A percentile compares a stretch with the other conserved stretches of the same genome.
Conservation (phyloP, 2,329 filamentous ascomycete species). For the Cordyceps pruinosa region DNA sequence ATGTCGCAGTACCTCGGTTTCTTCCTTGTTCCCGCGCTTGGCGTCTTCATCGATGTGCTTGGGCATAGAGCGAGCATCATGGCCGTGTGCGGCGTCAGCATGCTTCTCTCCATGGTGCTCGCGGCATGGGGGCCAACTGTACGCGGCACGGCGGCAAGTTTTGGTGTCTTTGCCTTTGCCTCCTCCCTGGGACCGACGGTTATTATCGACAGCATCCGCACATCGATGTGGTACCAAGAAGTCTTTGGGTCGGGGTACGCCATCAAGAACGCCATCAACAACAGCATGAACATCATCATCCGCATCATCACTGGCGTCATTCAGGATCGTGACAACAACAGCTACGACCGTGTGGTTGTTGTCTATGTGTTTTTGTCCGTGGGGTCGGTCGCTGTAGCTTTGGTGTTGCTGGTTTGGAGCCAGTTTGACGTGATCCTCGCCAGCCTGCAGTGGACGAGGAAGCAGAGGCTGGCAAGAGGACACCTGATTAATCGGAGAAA, state of each 20-base stretch:
- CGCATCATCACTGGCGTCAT: constrained; percentile 50
- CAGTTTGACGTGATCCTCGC: constrained; percentile 36
- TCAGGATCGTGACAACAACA: constrained; percentile 50
- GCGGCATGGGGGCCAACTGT: constrained; percentile 43
- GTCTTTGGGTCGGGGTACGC: constrained; percentile 55
- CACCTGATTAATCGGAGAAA: constrained; percentile 37
- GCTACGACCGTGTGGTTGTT: constrained; percentile 47
- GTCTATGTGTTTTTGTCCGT: constrained; percentile 49
- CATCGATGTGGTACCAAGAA: constrained; percentile 51
- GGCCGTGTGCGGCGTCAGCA: constrained; percentile 43
- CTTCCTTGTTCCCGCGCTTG: constrained; percentile 50
- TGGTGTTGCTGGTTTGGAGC: constrained; percentile 32
- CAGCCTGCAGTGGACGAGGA: constrained; percentile 51
- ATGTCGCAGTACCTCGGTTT: constrained; percentile 49
- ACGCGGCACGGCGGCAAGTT: constrained; percentile 49
- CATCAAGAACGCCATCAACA: constrained; percentile 56
- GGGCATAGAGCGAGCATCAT: constrained; percentile 49
- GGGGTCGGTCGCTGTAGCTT: constrained; percentile 39
- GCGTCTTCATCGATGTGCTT: constrained; percentile 48
- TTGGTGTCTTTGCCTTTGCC: constrained; percentile 53
- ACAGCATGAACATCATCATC: constrained; percentile 56
- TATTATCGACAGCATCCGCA: constrained; percentile 55
- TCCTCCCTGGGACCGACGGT: constrained; percentile 48
- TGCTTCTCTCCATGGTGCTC: constrained; percentile 46
- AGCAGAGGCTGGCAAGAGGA: constrained; percentile 40